These are phyloP conservation scores for Laburnicola sp. DNA, from an alignment of 2,329 filamentous ascomycete genomes.

Conservation along the genomic window DNA sequence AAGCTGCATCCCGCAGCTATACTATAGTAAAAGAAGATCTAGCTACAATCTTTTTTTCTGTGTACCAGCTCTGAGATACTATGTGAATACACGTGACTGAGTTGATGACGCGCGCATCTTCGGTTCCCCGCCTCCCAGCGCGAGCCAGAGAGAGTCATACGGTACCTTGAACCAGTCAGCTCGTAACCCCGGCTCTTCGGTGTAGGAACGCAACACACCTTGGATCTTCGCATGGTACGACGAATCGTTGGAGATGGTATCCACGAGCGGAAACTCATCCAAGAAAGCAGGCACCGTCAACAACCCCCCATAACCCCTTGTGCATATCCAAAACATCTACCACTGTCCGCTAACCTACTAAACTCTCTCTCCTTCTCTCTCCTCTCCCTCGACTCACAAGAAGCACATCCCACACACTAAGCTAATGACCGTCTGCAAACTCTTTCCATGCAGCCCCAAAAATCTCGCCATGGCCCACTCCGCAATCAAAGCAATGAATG, in stretches of 20 bases:
- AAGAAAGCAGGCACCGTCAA: slow-evolving; percentile 68
- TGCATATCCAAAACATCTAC: slow-evolving; percentile 62
- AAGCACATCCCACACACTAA: slow-evolving; percentile 13
- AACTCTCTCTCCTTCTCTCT: neutral
- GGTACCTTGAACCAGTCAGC: too few species aligned
- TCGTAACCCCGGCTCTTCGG: too few species aligned
- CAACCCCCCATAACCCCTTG: slow-evolving; percentile 69
- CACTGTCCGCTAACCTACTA: neutral
- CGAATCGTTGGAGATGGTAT: slow-evolving; percentile 25
- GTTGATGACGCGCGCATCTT: too few species aligned
- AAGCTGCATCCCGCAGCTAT: too few species aligned
- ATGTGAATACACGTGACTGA: too few species aligned
- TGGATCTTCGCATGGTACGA: slow-evolving; percentile 31
- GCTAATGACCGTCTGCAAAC: slow-evolving; percentile 7
- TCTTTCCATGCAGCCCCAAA: slow-evolving; percentile 5
- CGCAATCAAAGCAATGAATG: neutral
- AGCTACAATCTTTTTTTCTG: too few species aligned
- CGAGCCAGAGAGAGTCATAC: too few species aligned
- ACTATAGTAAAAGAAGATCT: too few species aligned
- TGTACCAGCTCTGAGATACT: too few species aligned
- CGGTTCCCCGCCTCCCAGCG: too few species aligned
- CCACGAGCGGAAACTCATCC: slow-evolving; percentile 31
- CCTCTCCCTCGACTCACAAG: slow-evolving; percentile 1
- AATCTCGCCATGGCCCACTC: slow-evolving; percentile 2
- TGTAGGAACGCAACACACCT: slow-evolving; percentile 19